phyloP scores from a whole-genome alignment of 2,329 filamentous ascomycete species.

The Lanzia echinophila region DNA sequence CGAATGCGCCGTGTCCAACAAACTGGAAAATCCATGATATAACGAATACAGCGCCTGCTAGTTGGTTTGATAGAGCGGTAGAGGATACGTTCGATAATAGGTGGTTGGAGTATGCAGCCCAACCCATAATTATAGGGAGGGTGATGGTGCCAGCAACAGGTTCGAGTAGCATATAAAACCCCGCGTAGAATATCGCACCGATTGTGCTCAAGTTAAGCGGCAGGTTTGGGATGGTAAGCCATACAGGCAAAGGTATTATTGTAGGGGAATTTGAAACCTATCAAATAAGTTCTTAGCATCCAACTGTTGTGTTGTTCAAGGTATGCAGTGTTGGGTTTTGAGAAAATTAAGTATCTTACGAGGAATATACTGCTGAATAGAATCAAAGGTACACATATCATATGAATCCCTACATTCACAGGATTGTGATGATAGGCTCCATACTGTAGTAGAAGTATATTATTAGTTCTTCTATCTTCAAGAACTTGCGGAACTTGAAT shows the following conservation, averaged over 20 bases:
- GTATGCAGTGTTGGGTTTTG: neutral
- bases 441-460: conserved; percentile 54
- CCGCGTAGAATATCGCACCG: conserved; percentile 60
- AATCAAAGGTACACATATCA: conserved; percentile 71
- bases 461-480: conserved; percentile 7
- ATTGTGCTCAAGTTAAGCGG: conserved; percentile 61
- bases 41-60: conserved; percentile 61
- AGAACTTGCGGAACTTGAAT: neutral
- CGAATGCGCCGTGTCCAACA: conserved; percentile 82
- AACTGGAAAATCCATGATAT: conserved; percentile 85
- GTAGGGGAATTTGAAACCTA: conserved; percentile 57
- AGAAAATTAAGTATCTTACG: conserved; percentile 47
- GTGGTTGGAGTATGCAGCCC: conserved; percentile 69
- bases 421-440: conserved; percentile 75
- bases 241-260: conserved; percentile 58
- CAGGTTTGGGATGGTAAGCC: conserved; percentile 61
- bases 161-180: conserved; percentile 85
- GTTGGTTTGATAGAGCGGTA: conserved; percentile 43
- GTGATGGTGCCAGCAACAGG: conserved; percentile 81
- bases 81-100: conserved; percentile 43
- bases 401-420: conserved; percentile 72
- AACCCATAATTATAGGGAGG: conserved; percentile 67
- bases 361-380: conserved; percentile 64
- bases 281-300: conserved; percentile 16
- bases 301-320: neutral